A percentile compares a stretch with the other conserved stretches of the same genome.
Conservation (phyloP, 129 eudicot species). For the Helianthus annuus region HanXRQr2.0-SUNRISE NC_035441.2:185334311-185334810, state of each 20-base stretch:
- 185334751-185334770: constrained; percentile 98
- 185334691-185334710: constrained; percentile 6
- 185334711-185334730: constrained; percentile 7
- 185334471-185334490: constrained; percentile 97
- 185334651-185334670: constrained; percentile 59
- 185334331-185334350: background rate
- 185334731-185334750: constrained; percentile 45
- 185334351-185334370: constrained; percentile 6
- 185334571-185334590: constrained; percentile 68
- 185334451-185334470: constrained; percentile 96
- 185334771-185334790: constrained; percentile 96
- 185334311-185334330: background rate
- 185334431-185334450: constrained; percentile 99
- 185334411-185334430: constrained; percentile 78
- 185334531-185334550: constrained; percentile 35
- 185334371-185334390: constrained; percentile 7
- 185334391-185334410: constrained; percentile 30
- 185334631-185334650: constrained; percentile 84
- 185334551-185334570: constrained; percentile 56
- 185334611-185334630: constrained; percentile 88
- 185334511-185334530: constrained; percentile 48
- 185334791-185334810: constrained; percentile 83
- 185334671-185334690: background rate
- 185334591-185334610: constrained; percentile 99
- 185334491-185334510: constrained; percentile 77